Conservation (phyloP, 345 rosid species). For the Boechera stricta region DNA sequence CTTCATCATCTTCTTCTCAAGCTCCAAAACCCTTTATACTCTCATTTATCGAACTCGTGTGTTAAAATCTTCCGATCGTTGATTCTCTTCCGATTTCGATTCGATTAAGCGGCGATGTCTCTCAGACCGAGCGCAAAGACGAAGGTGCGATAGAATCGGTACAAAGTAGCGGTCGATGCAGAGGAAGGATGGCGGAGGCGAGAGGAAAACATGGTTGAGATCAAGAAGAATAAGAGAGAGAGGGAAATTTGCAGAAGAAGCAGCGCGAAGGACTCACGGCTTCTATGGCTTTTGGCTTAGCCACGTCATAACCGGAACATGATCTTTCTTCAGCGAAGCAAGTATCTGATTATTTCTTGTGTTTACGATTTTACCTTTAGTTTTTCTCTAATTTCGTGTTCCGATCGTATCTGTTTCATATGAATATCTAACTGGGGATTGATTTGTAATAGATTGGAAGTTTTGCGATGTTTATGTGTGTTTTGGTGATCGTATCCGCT, state of each 20-base stretch:
- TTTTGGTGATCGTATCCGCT: background rate
- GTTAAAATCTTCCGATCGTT: background rate
- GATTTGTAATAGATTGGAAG: background rate
- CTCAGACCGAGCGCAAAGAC: constrained; percentile 72
- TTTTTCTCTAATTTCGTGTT: background rate
- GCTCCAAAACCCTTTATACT: constrained; percentile 26
- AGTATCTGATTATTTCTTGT: constrained; percentile 44
- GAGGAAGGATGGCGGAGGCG: constrained; percentile 85
- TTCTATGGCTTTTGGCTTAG: constrained; percentile 32
- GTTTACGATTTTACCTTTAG: background rate
- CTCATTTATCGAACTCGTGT: constrained; percentile 22
- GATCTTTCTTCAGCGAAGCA: constrained; percentile 56
- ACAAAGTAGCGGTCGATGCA: constrained; percentile 77
- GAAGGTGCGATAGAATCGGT: constrained; percentile 67
- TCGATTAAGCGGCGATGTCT: constrained; percentile 54
- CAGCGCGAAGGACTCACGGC: constrained; percentile 67
- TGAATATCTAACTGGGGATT: background rate
- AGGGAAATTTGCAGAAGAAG: constrained; percentile 78
- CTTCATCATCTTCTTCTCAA: background rate
- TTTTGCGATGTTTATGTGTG: background rate
- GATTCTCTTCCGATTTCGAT: constrained; percentile 29
- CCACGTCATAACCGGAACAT: constrained; percentile 36
- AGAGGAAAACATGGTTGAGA: constrained; percentile 89
- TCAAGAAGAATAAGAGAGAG: constrained; percentile 81
- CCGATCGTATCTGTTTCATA: background rate